Evolutionary conservation across 2,329 filamentous ascomycete species (phyloP).

Genomic region (Penicillium digitatum): DNA sequence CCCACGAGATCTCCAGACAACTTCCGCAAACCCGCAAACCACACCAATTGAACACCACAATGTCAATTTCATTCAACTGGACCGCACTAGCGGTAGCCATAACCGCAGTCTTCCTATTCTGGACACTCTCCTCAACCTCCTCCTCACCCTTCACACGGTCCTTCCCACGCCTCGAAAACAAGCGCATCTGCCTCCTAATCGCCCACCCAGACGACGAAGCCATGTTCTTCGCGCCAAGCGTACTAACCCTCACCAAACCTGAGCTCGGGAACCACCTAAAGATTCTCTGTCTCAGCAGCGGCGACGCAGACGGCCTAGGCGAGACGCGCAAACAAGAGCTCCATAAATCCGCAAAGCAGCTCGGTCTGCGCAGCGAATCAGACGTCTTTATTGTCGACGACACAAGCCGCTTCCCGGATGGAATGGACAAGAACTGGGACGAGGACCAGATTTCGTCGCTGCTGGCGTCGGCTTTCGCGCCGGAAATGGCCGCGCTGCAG

Average conservation of each 20-base stretch:
- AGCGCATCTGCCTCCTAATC: slow-evolving; percentile 87
- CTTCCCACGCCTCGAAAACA: slow-evolving; percentile 65
- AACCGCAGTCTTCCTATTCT: slow-evolving; percentile 44
- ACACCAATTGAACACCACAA: slow-evolving; percentile 5
- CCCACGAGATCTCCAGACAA: background rate
- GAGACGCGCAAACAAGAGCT: slow-evolving; percentile 79
- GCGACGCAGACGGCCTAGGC: slow-evolving; percentile 82
- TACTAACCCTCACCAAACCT: slow-evolving; percentile 77
- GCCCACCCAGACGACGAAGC: slow-evolving; percentile 98
- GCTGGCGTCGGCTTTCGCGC: slow-evolving; percentile 69
- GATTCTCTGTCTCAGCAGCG: slow-evolving; percentile 87
- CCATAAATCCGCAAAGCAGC: slow-evolving; percentile 68
- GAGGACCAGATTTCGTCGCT: slow-evolving; percentile 64
- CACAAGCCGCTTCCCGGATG: slow-evolving; percentile 74
- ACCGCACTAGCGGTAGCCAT: slow-evolving; percentile 35
- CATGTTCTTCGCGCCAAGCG: slow-evolving; percentile 95
- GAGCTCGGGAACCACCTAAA: slow-evolving; percentile 84
- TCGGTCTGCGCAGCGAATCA: slow-evolving; percentile 70
- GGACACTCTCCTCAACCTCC: slow-evolving; percentile 40
- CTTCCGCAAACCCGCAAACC: background rate
- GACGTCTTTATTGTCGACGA: slow-evolving; percentile 85
- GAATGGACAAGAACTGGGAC: slow-evolving; percentile 78
- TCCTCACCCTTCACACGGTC: slow-evolving; percentile 38
- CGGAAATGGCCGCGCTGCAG: slow-evolving; percentile 48
- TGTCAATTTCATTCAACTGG: slow-evolving; percentile 22